Evolutionary conservation across 345 rosid genomes (phyloP), one percentile per base, ranked within the genome.

Genomic region (Hibiscus trionum): DNA sequence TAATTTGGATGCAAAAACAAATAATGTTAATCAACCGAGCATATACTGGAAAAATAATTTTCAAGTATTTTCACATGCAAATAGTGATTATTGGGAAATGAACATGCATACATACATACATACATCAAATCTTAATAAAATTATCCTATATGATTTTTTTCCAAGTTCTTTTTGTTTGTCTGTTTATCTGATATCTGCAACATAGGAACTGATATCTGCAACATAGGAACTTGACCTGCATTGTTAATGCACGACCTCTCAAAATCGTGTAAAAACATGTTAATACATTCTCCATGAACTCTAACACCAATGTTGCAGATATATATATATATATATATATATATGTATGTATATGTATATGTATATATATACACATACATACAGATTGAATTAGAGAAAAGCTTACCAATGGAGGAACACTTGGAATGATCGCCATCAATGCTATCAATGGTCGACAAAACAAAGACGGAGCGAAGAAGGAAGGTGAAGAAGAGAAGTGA

Each of bases 401-500:
- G 61, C 60, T 62, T 79, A 90, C 98, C 98, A 58, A 91, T 80
- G 49, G 91, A 80, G 56, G 97, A 84, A 84, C 97, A 94, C 72
- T 78, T 88, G 86, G 75, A 73, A 35, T 17, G 50, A 39, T 86
- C 82, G 4, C 91, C 98, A 59, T 94, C 95, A 73, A 91, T 82
- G 83, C 76, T 59, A 66, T 87, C 88, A 37, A 91, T 93, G 2
- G 93, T 82, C 10, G 92, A 82, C 75, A 91, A 80, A 2, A 94
- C 92, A 50, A 91, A 91, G 72, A 91, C 82, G 66, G 90, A 89
- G 0, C 97, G 87, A 37, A 91, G 83, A 73, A 94, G 91, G 69
- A 94, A 91, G 4, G 95, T 90, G 90, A 87, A 87, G 88, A 94
- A 90, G 61, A 94, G 82, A 56, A 94, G 84, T 11, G 86, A 86